Base-by-base conservation (phyloP, 2,329 filamentous ascomycete species). In the Pseudogymnoascus sp. region DNA sequence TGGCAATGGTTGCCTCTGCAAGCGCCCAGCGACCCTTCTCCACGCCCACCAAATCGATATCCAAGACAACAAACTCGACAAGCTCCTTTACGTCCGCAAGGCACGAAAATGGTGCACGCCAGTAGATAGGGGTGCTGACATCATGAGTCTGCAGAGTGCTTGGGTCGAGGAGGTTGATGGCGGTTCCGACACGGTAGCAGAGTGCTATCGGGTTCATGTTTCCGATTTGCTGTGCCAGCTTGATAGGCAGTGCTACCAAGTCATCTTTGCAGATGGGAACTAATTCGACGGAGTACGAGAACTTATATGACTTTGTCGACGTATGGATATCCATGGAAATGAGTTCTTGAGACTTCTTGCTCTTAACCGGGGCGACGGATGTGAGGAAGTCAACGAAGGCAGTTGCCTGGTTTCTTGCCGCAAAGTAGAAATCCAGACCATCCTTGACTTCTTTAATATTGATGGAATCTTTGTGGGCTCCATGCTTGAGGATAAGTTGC, bases 361-460 rank as follows among this genome's bases (percentile, higher is more conserved):
- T 80, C 69, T 86, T 85, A 64, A 91, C 83, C 0, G 94, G 92
- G 0, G 87, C 84, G 12, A 95, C 88, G 0, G 91, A 93, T 69
- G 85, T 86, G 66, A 97, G 79, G 74, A 97, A 96, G 75, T 97
- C 92, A 65, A 95, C 85, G 74, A 96, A 93, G 71, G 90, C 92
- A 72, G 96, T 91, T 6, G 92, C 93, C 70, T 96, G 90, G 72
- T 97, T 99, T 70, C 91, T 83, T 64, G 89, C 86, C 0, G 91
- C 84, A 73, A 94, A 99, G 81, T 88, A 99, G 75, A 99, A 99
- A 74, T 99, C 94, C 65, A 99, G 87, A 1, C 94, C 94, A 70
- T 97, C 92, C 76, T 92, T 92, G 28, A 91, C 90, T 77, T 99
- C 94, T 74, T 95, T 97, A 78, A 99, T 99, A 75, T 97, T 99